phyloP scores from a whole-genome alignment of 108 stramenopile genomes.

The Cyclotella kingstonii region DNA sequence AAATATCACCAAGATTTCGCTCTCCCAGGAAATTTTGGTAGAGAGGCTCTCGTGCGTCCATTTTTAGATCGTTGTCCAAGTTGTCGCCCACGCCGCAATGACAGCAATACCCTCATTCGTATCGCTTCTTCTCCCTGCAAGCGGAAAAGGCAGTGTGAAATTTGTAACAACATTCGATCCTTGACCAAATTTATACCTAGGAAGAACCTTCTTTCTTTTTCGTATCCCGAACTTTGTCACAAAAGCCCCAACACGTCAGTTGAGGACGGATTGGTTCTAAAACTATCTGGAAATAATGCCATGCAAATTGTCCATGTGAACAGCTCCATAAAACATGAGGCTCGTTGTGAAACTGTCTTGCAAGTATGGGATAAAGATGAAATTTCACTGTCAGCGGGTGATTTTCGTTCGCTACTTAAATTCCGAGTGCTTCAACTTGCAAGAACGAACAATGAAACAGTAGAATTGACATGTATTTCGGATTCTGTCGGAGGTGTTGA shows the following conservation, averaged over 20 bases:
- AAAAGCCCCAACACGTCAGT: not conserved
- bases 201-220: conserved; percentile 6
- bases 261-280: no score
- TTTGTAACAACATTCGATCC: conserved; percentile 1
- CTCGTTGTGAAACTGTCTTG: not conserved
- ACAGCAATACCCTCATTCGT: not conserved
- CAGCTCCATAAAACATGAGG: not conserved
- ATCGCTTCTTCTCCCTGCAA: not conserved
- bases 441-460: not conserved
- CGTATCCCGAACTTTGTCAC: not conserved
- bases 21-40: conserved; percentile 18
- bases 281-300: conserved; percentile 9
- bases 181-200: conserved; percentile 6
- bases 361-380: not conserved
- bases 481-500: no score
- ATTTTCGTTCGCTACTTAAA: not conserved
- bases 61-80: not conserved
- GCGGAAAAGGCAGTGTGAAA: not conserved
- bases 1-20: not conserved
- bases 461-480: no score
- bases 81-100: not conserved
- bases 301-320: conserved; percentile 7
- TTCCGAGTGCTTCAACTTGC: not conserved
- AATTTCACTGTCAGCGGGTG: not conserved
- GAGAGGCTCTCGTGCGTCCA: conserved; percentile 2